Evolutionary conservation across 305 asterid genomes (phyloP).

Genomic region (Petunia hybrid): DNA sequence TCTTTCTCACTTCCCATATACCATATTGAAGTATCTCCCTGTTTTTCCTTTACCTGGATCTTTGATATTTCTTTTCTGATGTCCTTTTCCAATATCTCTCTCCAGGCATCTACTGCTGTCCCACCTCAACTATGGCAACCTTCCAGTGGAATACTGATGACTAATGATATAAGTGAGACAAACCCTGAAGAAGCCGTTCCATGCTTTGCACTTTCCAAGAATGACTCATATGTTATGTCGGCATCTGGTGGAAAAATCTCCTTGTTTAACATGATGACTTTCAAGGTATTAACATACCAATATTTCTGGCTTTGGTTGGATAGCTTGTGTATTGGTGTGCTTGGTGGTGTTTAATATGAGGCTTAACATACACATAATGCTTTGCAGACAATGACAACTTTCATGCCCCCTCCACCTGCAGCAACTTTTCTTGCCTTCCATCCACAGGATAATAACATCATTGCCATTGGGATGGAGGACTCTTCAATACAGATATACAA

Average conservation of each 20-base stretch:
- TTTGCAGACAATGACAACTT: slow-evolving; percentile 78
- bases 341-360: slow-evolving; percentile 32
- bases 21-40: not conserved
- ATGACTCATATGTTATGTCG: slow-evolving; percentile 77
- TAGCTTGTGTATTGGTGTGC: slow-evolving; percentile 23
- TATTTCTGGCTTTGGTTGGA: slow-evolving; percentile 27
- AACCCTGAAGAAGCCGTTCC: slow-evolving; percentile 70
- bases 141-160: slow-evolving; percentile 74
- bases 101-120: slow-evolving; percentile 70
- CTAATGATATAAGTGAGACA: slow-evolving; percentile 67
- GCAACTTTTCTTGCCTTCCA: slow-evolving; percentile 85
- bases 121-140: slow-evolving; percentile 88
- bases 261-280: slow-evolving; percentile 82
- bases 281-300: slow-evolving; percentile 56
- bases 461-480: slow-evolving; percentile 91
- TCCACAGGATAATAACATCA: slow-evolving; percentile 78
- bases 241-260: slow-evolving; percentile 88
- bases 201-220: slow-evolving; percentile 82
- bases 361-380: slow-evolving; percentile 26
- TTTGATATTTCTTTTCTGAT: slow-evolving; percentile 6
- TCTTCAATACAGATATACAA: slow-evolving; percentile 76
- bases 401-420: slow-evolving; percentile 86
- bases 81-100: slow-evolving; percentile 26
- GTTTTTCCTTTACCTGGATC: not conserved
- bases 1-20: slow-evolving; percentile 21